Evolutionary conservation across 345 rosid genomes (phyloP).

Genomic region (Erucastrum elatum): DNA sequence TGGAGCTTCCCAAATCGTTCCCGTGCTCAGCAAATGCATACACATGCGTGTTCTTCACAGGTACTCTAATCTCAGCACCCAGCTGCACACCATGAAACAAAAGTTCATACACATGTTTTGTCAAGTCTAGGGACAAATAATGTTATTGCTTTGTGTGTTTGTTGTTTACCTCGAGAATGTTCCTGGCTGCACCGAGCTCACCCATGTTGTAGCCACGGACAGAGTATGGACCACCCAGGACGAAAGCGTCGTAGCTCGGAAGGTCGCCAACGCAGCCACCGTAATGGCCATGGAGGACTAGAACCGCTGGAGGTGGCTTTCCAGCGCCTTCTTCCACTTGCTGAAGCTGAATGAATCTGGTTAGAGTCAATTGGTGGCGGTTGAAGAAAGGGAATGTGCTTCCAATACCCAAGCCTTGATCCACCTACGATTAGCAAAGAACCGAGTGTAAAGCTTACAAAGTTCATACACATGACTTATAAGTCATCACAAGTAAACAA

Average conservation of each 20-base stretch:
- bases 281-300: constrained; percentile 97
- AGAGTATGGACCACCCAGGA: constrained; percentile 98
- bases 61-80: constrained; percentile 90
- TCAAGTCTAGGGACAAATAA: not conserved
- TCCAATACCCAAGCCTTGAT: constrained; percentile 97
- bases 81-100: constrained; percentile 49
- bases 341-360: constrained; percentile 80
- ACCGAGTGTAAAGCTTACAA: constrained; percentile 4
- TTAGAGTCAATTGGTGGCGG: constrained; percentile 87
- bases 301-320: constrained; percentile 82
- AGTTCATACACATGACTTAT: not conserved
- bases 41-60: constrained; percentile 78
- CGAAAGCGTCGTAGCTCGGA: constrained; percentile 95
- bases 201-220: constrained; percentile 99
- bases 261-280: constrained; percentile 99
- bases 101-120: not conserved
- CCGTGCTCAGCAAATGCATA: constrained; percentile 97
- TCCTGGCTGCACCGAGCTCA: constrained; percentile 90
- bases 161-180: constrained; percentile 71
- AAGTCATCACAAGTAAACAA: constrained; percentile 24
- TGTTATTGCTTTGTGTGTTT: not conserved
- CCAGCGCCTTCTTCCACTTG: constrained; percentile 86
- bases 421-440: constrained; percentile 58
- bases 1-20: constrained; percentile 88
- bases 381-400: constrained; percentile 95